Evolutionary conservation across 345 rosid genomes (phyloP).

Genomic region (Nephelium lappaceum): DNA sequence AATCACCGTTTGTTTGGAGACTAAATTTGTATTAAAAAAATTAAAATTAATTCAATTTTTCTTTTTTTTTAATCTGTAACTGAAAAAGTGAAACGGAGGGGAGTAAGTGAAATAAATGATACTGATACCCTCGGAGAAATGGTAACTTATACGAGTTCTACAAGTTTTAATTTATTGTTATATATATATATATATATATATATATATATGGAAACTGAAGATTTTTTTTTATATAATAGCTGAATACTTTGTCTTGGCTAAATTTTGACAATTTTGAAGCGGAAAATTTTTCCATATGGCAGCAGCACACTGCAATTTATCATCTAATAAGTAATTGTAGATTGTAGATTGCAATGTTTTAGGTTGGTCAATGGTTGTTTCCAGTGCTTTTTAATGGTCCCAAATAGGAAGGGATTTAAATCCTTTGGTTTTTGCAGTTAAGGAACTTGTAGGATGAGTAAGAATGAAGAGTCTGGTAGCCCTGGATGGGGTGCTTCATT

Average conservation of each 20-base stretch:
- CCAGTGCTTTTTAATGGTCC: neutral
- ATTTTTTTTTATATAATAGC: neutral
- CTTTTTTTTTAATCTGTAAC: neutral
- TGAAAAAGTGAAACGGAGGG: constrained; percentile 5
- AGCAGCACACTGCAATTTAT: neutral
- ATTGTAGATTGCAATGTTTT: neutral
- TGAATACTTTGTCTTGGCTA: neutral
- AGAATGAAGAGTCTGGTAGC: constrained; percentile 66
- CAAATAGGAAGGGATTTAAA: neutral
- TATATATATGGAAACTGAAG: neutral
- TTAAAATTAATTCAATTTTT: neutral
- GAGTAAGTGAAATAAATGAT: constrained; percentile 22
- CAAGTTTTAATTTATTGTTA: constrained; percentile 1
- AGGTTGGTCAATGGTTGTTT: neutral
- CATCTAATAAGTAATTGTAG: neutral
- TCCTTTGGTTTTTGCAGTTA: constrained; percentile 27
- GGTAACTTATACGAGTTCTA: constrained; percentile 1
- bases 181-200: neutral
- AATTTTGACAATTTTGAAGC: neutral
- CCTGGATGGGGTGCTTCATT: constrained; percentile 85
- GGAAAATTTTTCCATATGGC: neutral
- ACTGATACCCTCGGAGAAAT: neutral
- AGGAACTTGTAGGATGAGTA: constrained; percentile 54
- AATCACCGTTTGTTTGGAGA: neutral
- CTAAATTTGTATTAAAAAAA: neutral